phyloP scores from a whole-genome alignment of 768 basidiomycete genomes.

The Galerina sulciceps region DNA sequence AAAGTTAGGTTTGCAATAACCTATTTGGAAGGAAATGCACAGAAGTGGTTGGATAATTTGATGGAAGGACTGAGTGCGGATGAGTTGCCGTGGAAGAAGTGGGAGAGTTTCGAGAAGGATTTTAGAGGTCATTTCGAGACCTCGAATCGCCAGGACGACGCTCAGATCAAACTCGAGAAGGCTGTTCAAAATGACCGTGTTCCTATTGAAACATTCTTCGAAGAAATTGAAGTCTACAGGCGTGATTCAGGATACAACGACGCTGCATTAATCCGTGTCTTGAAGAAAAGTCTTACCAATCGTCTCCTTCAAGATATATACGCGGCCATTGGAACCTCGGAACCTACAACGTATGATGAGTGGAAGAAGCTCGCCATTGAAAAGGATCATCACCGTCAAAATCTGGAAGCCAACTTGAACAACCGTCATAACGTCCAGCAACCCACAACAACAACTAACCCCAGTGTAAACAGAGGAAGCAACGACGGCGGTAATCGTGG shows the following conservation, averaged over 20 bases:
- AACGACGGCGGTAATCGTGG: no score
- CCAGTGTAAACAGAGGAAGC: no score
- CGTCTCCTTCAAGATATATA: neutral
- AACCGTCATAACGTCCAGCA: no score
- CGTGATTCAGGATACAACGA: constrained; percentile 4
- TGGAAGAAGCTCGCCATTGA: constrained; percentile 3
- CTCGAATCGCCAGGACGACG: neutral
- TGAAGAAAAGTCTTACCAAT: neutral
- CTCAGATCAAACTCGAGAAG: neutral
- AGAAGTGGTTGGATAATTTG: neutral
- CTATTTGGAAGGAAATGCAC: neutral
- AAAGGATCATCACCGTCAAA: neutral
- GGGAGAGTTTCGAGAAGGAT: neutral
- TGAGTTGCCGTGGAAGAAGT: no score
- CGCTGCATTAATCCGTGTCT: neutral
- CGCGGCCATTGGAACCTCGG: neutral
- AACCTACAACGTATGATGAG: neutral
- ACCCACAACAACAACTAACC: no score
- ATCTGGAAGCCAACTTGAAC: neutral
- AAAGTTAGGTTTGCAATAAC: neutral
- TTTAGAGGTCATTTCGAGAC: neutral
- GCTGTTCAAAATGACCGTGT: neutral
- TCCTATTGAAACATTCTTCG: constrained; percentile 1
- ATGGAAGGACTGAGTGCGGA: neutral
- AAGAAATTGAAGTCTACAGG: neutral